Percentiles rank a stretch among this genome's conserved stretches.
phyloP scores from a whole-genome alignment of 352 stramenopile genomes.

The Phytophthora ohioensis region DNA sequence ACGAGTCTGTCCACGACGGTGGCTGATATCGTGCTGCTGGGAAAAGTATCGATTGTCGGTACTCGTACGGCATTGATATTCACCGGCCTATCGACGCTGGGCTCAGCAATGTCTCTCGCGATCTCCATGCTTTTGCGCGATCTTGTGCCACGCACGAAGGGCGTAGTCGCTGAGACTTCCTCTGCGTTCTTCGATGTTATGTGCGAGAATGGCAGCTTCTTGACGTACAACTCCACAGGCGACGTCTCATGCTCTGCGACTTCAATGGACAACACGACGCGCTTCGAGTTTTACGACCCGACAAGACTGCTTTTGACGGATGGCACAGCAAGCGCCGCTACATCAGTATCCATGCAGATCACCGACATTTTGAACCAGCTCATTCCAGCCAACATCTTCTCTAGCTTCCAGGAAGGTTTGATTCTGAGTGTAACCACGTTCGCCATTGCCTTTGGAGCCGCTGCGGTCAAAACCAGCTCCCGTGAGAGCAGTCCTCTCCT shows the following conservation, averaged over 20 bases:
- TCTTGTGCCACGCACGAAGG: conserved; percentile 38
- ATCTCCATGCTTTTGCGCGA: conserved; percentile 55
- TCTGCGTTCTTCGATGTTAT: conserved; percentile 46
- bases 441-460: conserved; percentile 65
- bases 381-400: conserved; percentile 67
- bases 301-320: conserved; percentile 39
- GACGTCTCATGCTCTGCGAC: conserved; percentile 34
- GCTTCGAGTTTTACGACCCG: conserved; percentile 61
- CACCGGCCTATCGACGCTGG: conserved; percentile 46
- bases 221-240: conserved; percentile 40
- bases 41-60: conserved; percentile 70
- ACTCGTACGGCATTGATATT: conserved; percentile 65
- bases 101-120: conserved; percentile 45
- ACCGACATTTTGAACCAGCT: conserved; percentile 63
- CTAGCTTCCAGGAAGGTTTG: conserved; percentile 56
- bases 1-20: conserved; percentile 66
- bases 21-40: conserved; percentile 70
- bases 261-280: conserved; percentile 33
- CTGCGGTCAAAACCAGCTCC: conserved; percentile 54
- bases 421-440: conserved; percentile 77
- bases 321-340: conserved; percentile 24
- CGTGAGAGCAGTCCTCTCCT: conserved; percentile 68
- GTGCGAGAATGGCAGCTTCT: conserved; percentile 51
- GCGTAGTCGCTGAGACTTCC: conserved; percentile 16
- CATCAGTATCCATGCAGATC: conserved; percentile 62